Evolutionary conservation across 345 rosid species (phyloP).

Genomic region (Salix viminalis): DNA sequence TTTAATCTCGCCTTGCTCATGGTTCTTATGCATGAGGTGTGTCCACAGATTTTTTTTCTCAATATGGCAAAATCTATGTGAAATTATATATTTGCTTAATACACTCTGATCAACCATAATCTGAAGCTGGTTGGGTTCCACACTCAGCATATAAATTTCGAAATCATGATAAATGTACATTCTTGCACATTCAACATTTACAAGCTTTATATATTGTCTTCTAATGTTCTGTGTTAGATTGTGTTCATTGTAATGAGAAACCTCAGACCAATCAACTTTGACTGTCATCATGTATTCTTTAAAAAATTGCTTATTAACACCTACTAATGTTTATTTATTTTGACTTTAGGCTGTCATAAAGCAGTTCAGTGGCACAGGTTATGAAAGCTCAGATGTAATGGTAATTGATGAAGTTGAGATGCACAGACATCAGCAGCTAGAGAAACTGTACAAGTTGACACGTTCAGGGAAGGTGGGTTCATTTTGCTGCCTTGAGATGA

Average conservation of each 20-base stretch:
- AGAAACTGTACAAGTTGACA: conserved; percentile 76
- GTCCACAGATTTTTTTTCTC: background rate
- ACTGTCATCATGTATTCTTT: background rate
- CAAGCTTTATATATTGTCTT: background rate
- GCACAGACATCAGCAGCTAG: conserved; percentile 93
- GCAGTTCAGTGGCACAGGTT: conserved; percentile 84
- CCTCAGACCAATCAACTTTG: background rate
- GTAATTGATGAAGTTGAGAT: conserved; percentile 88
- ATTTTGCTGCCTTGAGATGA: background rate
- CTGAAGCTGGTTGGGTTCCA: background rate
- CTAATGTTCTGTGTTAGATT: background rate
- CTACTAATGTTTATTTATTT: background rate
- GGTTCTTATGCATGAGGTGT: background rate
- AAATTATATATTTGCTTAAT: background rate
- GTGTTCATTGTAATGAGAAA: background rate
- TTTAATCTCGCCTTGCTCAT: background rate
- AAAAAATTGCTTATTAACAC: background rate
- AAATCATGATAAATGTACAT: background rate
- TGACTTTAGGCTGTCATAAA: conserved; percentile 84
- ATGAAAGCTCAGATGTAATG: conserved; percentile 80
- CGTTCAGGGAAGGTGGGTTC: conserved; percentile 65
- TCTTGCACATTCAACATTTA: background rate
- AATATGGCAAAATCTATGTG: background rate
- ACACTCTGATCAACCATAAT: background rate
- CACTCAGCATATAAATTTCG: background rate